Base-by-base conservation (phyloP, 192 early-diverging fungal species). In the Diversispora eburnea region DNA sequence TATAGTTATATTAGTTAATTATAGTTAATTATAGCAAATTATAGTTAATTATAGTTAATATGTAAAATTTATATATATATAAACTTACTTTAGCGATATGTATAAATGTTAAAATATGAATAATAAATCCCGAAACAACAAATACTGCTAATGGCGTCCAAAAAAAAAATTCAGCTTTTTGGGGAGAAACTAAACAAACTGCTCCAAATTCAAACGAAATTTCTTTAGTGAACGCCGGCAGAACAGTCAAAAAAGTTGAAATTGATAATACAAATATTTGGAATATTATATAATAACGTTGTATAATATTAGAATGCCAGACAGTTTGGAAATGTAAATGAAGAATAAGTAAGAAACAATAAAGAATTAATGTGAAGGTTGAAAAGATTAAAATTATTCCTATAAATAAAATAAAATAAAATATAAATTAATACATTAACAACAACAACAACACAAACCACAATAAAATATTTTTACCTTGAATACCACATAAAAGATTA, bases 301-400 rank as follows among this genome's bases (percentile, higher is more conserved):
- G 43, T 5, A 66, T 0, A 20, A 66, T 8, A 48, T 47, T 66
- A 12, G 64, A 66, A 22, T 43, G 19, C 64, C 64, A 66, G 20
- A 66, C 64, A 25, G 46, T 48, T 66, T 66, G 64, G 48, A 66
- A 47, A 12, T 66, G 64, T 5, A 66, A 46, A 22, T 66, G 46
- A n/a, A 66, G 15, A 48, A 66, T 66, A 13, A 66, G 48, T 22
- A 49, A 10, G 46, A 66, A 66, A 66, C 64, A 66, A 19, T 17
- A 66, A 12, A 66, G n/a, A 19, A 66, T 48, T 4, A 66, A 45
- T 22, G 48, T n/a, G 10, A 66, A 66, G 0, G 64, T 48, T 48
- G 64, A 48, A 5, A 66, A 66, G 3, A 66, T 43, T 5, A 66
- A 15, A n/a, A 48, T 10, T 5, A 48, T 20, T 66, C 64, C 64